A percentile compares a stretch with the other conserved stretches of the same genome.
phyloP scores from a whole-genome alignment of 257 asterid species.

The Craterostigma plantagineum region DNA sequence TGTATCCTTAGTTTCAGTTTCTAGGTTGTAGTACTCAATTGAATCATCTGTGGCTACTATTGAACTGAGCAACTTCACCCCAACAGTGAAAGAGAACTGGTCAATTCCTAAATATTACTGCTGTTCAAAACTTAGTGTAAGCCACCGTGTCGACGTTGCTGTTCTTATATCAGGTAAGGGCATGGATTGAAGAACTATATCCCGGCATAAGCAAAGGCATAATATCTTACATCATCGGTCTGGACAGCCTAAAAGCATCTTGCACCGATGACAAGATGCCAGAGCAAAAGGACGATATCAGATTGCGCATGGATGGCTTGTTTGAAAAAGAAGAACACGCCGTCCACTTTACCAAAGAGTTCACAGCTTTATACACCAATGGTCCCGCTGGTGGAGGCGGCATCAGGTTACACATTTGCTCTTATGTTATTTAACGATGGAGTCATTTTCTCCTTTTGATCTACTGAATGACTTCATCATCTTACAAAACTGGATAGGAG shows the following conservation, averaged over 20 bases:
- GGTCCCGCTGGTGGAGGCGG: conserved; percentile 99
- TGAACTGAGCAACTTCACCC: too few species aligned
- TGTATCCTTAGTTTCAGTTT: too few species aligned
- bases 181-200: conserved; percentile 82
- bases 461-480: too few species aligned
- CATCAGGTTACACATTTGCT: conserved; percentile 33
- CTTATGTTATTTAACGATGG: too few species aligned
- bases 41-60: too few species aligned
- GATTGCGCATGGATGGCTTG: conserved; percentile 86
- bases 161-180: conserved; percentile 42
- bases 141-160: too few species aligned
- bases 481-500: too few species aligned
- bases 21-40: too few species aligned
- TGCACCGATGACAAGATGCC: conserved; percentile 12
- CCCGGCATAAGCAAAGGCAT: conserved; percentile 34
- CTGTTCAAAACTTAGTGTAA: too few species aligned
- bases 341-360: conserved; percentile 50
- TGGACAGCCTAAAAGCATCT: conserved; percentile 62
- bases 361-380: conserved; percentile 86
- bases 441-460: too few species aligned
- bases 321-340: conserved; percentile 82
- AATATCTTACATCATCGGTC: conserved; percentile 69
- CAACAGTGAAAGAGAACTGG: too few species aligned
- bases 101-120: too few species aligned
- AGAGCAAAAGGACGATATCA: conserved; percentile 35